Percentiles rank a stretch among this genome's conserved stretches.
Evolutionary conservation across 257 asterid genomes (phyloP).

Genomic region (Nicotiana undulata): DNA sequence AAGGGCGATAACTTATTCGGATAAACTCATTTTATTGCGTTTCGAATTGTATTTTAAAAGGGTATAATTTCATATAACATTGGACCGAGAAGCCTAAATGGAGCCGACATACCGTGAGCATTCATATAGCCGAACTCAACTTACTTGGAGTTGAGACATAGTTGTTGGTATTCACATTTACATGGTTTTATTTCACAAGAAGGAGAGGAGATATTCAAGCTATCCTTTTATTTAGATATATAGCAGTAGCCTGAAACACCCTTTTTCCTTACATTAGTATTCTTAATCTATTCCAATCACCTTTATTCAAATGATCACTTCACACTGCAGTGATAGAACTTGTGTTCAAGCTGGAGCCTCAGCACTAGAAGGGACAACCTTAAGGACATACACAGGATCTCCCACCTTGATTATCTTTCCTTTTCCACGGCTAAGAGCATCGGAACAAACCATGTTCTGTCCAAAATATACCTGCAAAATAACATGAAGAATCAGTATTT

Average conservation of each 20-base stretch:
- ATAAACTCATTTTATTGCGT: too few species aligned
- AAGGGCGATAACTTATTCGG: too few species aligned
- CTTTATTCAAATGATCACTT: not conserved
- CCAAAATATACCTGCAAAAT: constrained; percentile 44
- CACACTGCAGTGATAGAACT: not conserved
- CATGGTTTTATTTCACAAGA: not conserved
- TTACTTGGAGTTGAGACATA: not conserved
- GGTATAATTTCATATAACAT: not conserved
- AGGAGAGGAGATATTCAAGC: not conserved
- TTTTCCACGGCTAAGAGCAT: constrained; percentile 15
- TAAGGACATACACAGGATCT: constrained; percentile 28
- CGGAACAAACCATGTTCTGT: constrained; percentile 42
- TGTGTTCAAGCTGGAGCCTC: constrained; percentile 23
- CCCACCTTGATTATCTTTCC: constrained; percentile 29
- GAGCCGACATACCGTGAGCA: not conserved
- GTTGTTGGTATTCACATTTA: not conserved
- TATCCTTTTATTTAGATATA: not conserved
- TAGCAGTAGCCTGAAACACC: not conserved
- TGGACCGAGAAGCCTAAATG: not conserved
- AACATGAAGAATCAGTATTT: not conserved
- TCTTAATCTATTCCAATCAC: not conserved
- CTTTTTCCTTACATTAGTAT: not conserved
- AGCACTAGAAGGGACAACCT: constrained; percentile 23
- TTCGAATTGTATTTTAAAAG: too few species aligned
- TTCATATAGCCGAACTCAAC: not conserved